A percentile compares a stretch with the other conserved stretches of the same genome.
Conservation (phyloP, 805 yeast species). For the Suhomyces sp. region DNA sequence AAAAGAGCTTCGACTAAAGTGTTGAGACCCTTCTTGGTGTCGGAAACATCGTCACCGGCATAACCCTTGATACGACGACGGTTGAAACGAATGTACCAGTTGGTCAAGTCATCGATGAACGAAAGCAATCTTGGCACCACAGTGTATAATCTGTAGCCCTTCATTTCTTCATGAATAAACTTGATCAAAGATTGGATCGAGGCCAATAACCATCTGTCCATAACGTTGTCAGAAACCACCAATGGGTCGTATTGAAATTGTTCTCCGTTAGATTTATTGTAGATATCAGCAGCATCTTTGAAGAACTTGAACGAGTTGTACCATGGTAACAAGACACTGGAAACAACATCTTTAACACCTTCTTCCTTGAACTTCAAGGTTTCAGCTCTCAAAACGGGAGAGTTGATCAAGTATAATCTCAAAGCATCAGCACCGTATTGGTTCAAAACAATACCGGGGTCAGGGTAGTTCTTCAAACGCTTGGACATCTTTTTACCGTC, state of each 20-base stretch:
- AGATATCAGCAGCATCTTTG: constrained; percentile 86
- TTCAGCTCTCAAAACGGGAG: constrained; percentile 97
- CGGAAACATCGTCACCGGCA: constrained; percentile 72
- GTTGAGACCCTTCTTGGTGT: constrained; percentile 83
- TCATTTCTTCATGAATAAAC: constrained; percentile 88
- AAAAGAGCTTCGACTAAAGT: constrained; percentile 87
- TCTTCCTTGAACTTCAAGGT: constrained; percentile 96
- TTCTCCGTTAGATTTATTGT: constrained; percentile 68
- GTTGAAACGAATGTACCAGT: constrained; percentile 98
- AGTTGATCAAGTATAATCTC: constrained; percentile 91
- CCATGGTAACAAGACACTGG: constrained; percentile 96
- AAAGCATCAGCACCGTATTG: constrained; percentile 97
- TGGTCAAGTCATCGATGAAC: constrained; percentile 91
- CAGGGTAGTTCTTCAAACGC: constrained; percentile 96
- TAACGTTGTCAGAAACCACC: constrained; percentile 73
- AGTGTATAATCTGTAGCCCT: constrained; percentile 83
- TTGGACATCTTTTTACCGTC: constrained; percentile 99
- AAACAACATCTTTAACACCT: constrained; percentile 96
- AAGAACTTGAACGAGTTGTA: constrained; percentile 96
- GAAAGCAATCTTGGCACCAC: constrained; percentile 90
- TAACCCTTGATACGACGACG: constrained; percentile 95
- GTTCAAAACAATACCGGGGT: constrained; percentile 77
- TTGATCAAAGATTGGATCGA: constrained; percentile 89
- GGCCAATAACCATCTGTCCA: constrained; percentile 97
- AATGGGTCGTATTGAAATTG: constrained; percentile 72